Base-by-base conservation (phyloP, 352 stramenopile genomes). In the Phytophthora europaea region DNA sequence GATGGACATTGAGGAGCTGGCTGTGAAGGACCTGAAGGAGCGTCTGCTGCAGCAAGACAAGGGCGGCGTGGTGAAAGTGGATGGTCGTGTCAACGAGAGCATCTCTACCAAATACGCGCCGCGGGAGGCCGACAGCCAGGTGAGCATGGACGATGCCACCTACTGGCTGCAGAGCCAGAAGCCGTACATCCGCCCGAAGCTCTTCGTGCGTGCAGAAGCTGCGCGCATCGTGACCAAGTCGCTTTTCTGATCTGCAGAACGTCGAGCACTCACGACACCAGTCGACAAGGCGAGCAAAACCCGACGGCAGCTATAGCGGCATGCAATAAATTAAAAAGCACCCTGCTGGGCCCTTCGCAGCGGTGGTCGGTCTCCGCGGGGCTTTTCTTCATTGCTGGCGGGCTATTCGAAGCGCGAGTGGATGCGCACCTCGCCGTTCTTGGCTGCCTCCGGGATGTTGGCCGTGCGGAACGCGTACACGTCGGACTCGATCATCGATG, bases 151-250 rank as follows among this genome's bases (percentile, higher is more conserved):
- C 36, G 90, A 97, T 45, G 90, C 88, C 28, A 87, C 76, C 20
- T 97, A 88, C 68, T 97, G 88, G 88, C 66, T 97, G n/a, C 61
- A 87, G 50, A 93, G 78, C 60, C 90, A 97, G 59, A 94, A 95
- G 74, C 88, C 90, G 51, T 95, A 95, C 69, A 71, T 95, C 52
- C 81, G 84, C 33, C 74, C 90, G 9, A 95, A 95, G 82, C 83
- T 95, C 16, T 97, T 97, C 75, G 86, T 92, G 26, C 90, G 90
- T 51, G 88, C 87, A 3, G 84, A 94, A 43, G 88, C 88, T 6
- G 90, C 88, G 50, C 90, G 90, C 18, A 91, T 97, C 60, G 79
- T 94, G 31, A 94, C 90, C 18, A 97, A 97, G 71, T 84, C 88
- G 67, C 73, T 94, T 12, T 71, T 83, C 20, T 95, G 78, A 82